A percentile compares a stretch with the other conserved stretches of the same genome.
These are phyloP conservation scores for Xerocomus spinulosus DNA, from an alignment of 768 basidiomycete genomes.

Conservation along the genomic window DNA sequence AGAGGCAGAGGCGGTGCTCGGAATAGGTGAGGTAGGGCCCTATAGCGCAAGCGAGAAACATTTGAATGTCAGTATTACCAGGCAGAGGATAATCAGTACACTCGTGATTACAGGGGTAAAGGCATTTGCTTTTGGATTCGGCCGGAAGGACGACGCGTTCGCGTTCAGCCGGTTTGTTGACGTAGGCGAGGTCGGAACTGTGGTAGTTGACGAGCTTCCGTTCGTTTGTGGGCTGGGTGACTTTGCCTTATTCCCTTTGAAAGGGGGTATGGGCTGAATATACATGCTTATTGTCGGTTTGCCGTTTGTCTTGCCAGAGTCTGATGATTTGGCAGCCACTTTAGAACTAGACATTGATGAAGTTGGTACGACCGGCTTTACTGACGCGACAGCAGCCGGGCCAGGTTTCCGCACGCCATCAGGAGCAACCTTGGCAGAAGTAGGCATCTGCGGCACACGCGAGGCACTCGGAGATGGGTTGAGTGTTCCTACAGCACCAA, in stretches of 20 bases:
- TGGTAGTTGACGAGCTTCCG: conserved; percentile 31
- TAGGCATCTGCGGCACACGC: conserved; percentile 33
- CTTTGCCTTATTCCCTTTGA: conserved; percentile 58
- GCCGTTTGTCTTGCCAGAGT: conserved; percentile 34
- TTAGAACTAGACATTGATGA: conserved; percentile 30
- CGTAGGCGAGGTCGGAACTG: conserved; percentile 49
- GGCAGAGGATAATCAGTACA: conserved; percentile 2
- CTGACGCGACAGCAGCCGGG: conserved; percentile 17
- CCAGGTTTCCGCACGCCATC: conserved; percentile 28
- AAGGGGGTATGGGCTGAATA: conserved; percentile 89
- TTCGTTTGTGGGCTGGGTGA: conserved; percentile 29
- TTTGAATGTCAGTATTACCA: conserved; percentile 17
- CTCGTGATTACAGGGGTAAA: conserved; percentile 59
- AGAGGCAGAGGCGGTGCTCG: conserved; percentile 34
- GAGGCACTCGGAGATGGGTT: conserved; percentile 46
- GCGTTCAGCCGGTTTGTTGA: conserved; percentile 71
- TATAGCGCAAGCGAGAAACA: conserved; percentile 23
- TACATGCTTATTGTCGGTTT: conserved; percentile 62
- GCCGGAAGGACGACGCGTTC: conserved; percentile 87
- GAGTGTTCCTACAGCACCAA: conserved; percentile 46
- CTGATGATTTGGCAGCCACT: conserved; percentile 26
- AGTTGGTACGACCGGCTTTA: conserved; percentile 30
- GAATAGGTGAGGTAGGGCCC: conserved; percentile 46
- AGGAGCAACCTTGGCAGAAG: conserved; percentile 27
- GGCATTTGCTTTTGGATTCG: conserved; percentile 73